These are phyloP conservation scores for Aspergillus niger DNA, from an alignment of 2,329 filamentous ascomycete species.

Conservation along the genomic window DNA sequence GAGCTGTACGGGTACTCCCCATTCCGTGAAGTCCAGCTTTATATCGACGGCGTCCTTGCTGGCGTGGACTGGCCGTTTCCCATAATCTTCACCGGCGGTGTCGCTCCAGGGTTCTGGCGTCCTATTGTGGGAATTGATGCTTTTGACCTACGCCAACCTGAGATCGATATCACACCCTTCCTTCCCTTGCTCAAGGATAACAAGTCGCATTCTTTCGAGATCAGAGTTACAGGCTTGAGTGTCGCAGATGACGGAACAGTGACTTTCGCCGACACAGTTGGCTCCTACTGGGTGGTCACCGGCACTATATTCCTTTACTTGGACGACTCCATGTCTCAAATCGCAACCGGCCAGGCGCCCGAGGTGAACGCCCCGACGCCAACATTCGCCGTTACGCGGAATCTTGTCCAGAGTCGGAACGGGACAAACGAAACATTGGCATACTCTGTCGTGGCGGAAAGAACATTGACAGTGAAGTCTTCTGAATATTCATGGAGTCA, in stretches of 20 bases:
- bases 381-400: slow-evolving; percentile 50
- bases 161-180: slow-evolving; percentile 81
- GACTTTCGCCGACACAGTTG: slow-evolving; percentile 57
- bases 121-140: slow-evolving; percentile 77
- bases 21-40: slow-evolving; percentile 76
- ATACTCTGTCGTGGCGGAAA: slow-evolving; percentile 60
- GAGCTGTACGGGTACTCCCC: slow-evolving; percentile 68
- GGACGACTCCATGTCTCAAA: slow-evolving; percentile 43
- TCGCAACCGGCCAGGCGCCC: slow-evolving; percentile 25
- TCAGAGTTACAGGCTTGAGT: slow-evolving; percentile 66
- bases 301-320: slow-evolving; percentile 82
- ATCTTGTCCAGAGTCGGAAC: slow-evolving; percentile 36
- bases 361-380: slow-evolving; percentile 45
- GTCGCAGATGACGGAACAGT: slow-evolving; percentile 55
- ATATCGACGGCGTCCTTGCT: slow-evolving; percentile 71
- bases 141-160: slow-evolving; percentile 76
- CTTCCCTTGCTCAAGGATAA: slow-evolving; percentile 70
- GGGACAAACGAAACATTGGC: slow-evolving; percentile 62
- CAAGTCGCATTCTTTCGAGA: slow-evolving; percentile 64
- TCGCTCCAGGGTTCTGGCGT: slow-evolving; percentile 74
- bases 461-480: slow-evolving; percentile 58
- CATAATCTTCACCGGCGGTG: slow-evolving; percentile 77
- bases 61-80: slow-evolving; percentile 82
- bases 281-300: slow-evolving; percentile 72
- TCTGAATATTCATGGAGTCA: slow-evolving; percentile 60